phyloP scores from a whole-genome alignment of 2,329 filamentous ascomycete genomes.

The Venturiaceae sp. region DNA sequence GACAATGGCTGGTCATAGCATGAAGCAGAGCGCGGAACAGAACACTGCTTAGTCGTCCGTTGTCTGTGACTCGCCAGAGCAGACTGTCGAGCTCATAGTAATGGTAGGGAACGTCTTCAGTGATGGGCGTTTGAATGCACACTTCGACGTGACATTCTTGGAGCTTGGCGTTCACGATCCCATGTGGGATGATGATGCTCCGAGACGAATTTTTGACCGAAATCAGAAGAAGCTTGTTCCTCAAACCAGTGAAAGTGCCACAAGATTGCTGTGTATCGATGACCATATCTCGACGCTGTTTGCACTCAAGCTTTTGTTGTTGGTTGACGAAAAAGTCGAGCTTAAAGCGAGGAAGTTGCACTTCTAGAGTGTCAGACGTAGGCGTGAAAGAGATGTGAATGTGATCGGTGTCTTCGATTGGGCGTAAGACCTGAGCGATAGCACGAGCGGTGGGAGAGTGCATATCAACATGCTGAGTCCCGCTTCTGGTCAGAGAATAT shows the following conservation, averaged over 20 bases:
- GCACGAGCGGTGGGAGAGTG: background rate
- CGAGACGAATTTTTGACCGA: background rate
- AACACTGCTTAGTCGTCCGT: background rate
- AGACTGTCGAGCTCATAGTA: background rate
- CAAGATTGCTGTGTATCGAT: conserved; percentile 49
- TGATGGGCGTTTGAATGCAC: background rate
- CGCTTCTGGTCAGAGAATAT: background rate
- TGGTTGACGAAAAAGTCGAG: background rate
- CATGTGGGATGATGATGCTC: background rate
- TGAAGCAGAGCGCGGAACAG: conserved; percentile 22
- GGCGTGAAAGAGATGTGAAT: background rate
- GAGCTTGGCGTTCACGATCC: background rate
- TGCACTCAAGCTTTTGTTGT: background rate
- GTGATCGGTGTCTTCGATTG: background rate
- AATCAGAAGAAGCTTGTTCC: conserved; percentile 37
- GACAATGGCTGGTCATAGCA: conserved; percentile 24
- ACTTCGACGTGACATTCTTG: background rate
- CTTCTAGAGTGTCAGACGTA: background rate
- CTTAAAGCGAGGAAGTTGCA: background rate
- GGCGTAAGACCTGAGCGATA: background rate
- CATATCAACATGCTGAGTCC: background rate
- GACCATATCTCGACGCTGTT: background rate
- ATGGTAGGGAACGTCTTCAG: background rate
- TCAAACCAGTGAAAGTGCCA: conserved; percentile 50
- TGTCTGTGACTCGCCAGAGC: background rate